phyloP scores from a whole-genome alignment of 1,139 yeast genomes.

The Suhomyces choctaworum region DNA sequence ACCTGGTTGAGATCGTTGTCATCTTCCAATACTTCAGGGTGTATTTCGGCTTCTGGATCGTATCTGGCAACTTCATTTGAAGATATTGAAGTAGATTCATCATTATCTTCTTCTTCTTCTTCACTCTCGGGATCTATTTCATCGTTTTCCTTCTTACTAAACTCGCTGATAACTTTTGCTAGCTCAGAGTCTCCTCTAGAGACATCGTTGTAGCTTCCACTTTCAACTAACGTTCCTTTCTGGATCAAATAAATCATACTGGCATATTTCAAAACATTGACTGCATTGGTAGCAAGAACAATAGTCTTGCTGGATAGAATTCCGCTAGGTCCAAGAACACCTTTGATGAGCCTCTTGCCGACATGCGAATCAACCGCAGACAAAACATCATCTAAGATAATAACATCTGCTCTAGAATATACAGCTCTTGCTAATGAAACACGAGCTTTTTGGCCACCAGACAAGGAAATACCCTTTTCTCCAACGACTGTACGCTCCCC shows the following conservation, averaged over 20 bases:
- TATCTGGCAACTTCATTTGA: constrained; percentile 7
- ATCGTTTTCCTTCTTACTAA: constrained; percentile 14
- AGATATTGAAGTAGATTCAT: constrained; percentile 39
- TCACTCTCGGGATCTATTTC: constrained; percentile 1
- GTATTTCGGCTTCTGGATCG: constrained; percentile 2
- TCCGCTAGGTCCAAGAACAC: constrained; percentile 19
- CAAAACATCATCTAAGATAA: constrained; percentile 26
- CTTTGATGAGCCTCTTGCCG: constrained; percentile 23
- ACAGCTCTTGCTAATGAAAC: constrained; percentile 30
- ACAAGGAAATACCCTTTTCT: constrained; percentile 29
- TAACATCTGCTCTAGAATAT: constrained; percentile 25
- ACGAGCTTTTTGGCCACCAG: constrained; percentile 30
- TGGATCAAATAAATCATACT: constrained; percentile 21
- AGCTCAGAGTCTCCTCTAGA: constrained; percentile 23
- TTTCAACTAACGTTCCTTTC: constrained; percentile 19
- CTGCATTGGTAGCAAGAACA: constrained; percentile 26
- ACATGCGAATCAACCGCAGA: constrained; percentile 31
- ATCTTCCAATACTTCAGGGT: constrained; percentile 1
- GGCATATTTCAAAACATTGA: constrained; percentile 22
- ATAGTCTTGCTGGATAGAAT: constrained; percentile 24
- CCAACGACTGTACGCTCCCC: constrained; percentile 28
- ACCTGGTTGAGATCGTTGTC: constrained; percentile 4
- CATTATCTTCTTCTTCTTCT: constrained; percentile 33
- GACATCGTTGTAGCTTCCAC: constrained; percentile 21
- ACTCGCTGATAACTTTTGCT: constrained; percentile 28